Base-by-base conservation (phyloP, 1,139 yeast species). In the Hanseniaspora uvarum region DNA sequence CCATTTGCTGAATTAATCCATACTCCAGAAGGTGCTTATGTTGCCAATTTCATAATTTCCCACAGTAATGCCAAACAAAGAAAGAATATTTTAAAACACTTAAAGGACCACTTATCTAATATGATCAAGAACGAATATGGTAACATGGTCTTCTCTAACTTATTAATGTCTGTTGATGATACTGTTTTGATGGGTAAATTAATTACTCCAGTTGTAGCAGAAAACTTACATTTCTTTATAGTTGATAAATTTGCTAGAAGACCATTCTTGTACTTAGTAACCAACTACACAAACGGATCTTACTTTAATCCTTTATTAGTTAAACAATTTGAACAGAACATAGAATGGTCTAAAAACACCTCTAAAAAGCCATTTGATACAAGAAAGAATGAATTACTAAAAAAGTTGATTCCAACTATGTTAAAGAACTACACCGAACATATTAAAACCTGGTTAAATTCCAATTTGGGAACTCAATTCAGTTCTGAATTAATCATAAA, bases 1-100 rank as follows among this genome's bases (percentile, higher is more conserved):
- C 96, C 87, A 66, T 76, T 88, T 68, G 95, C 96, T 26, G 97
- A 89, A 70, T 76, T 92, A 66, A 96, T 89, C 34, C 98, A 92
- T 66, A 92, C 98, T 0, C 83, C 81, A 56, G 96, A 89, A 68
- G 98, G 98, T 60, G 73, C 89, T 52, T 94, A 86, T 63, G 96
- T 87, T 56, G 96, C 96, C 0, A 79, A 85, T 62, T 75, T 80
- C 33, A 75, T 86, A 58, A 74, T 92, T 56, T 87, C 96, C 1
- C 74, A 78, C 58, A 94, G 96, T 36, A 84, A 77, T 59, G 96
- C 97, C 19, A 92, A 92, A 71, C 96, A 92, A 72, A 83, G 96
- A 74, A 92, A 89, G 70, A 68, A 68, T 47, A 77, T 92, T 54
- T 74, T 89, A 59, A 84, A 78, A 68, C 68, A 83, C 19, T 76